Conservation (phyloP, 78 protist genomes). For the Dictyostelium firmibasis region DNA sequence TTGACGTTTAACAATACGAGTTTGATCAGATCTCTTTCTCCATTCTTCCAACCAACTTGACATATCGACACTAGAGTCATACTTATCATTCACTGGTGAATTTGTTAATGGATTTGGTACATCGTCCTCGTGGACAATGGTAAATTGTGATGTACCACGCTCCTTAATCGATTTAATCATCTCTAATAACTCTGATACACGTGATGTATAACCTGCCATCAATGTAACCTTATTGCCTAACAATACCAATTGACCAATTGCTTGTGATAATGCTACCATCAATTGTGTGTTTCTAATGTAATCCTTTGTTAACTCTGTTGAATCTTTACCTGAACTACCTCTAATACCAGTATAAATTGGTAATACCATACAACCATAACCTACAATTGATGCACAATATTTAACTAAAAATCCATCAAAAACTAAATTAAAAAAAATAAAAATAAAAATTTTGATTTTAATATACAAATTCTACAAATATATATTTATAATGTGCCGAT, state of each 20-base stretch:
- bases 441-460: no score
- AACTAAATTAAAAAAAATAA: not conserved
- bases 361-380: constrained; percentile 86
- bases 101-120: constrained; percentile 2
- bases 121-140: constrained; percentile 59
- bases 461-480: no score
- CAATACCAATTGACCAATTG: constrained; percentile 79
- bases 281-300: constrained; percentile 77
- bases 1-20: constrained; percentile 43
- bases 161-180: constrained; percentile 64
- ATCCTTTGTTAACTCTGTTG: constrained; percentile 84
- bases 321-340: constrained; percentile 48
- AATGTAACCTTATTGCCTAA: constrained; percentile 79
- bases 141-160: constrained; percentile 49
- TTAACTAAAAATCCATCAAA: constrained; percentile 86
- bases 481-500: no score
- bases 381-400: constrained; percentile 88
- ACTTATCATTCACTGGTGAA: not conserved
- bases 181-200: constrained; percentile 84
- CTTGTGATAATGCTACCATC: constrained; percentile 81
- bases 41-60: constrained; percentile 36
- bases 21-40: constrained; percentile 37
- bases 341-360: constrained; percentile 77
- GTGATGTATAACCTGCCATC: constrained; percentile 85
- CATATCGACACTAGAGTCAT: not conserved